phyloP scores from a whole-genome alignment of 345 rosid species.

The Acer saccharum region DNA sequence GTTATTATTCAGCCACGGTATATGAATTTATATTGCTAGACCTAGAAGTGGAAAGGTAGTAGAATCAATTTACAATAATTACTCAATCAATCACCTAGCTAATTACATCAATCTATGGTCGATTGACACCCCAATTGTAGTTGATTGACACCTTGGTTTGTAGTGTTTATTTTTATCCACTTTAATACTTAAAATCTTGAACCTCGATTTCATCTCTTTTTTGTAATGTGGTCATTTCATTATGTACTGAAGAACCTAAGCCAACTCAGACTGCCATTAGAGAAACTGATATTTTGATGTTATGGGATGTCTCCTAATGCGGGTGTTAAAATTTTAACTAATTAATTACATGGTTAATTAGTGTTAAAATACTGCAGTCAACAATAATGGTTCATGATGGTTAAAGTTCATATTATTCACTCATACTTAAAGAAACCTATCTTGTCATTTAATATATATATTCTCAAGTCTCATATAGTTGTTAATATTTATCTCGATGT shows the following conservation, averaged over 20 bases:
- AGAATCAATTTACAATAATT: no score
- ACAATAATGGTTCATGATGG: no score
- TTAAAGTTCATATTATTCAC: neutral
- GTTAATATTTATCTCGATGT: neutral
- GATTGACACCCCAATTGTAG: no score
- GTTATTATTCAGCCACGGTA: no score
- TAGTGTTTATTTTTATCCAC: neutral
- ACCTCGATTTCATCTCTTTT: neutral
- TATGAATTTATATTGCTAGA: no score
- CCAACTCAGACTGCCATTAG: neutral
- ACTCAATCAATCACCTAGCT: no score
- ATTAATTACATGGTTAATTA: neutral
- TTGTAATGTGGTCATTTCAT: neutral
- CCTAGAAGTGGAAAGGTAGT: no score
- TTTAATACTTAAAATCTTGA: neutral
- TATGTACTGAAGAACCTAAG: neutral
- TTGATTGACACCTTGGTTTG: no score
- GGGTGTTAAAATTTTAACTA: neutral
- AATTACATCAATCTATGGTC: no score
- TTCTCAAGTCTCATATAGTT: neutral
- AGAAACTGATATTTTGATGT: neutral
- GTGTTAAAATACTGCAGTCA: neutral
- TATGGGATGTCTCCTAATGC: neutral
- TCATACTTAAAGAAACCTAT: neutral
- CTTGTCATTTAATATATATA: neutral